Conservation (phyloP, 192 early-diverging fungal species). For the Coemansia sp. region DNA sequence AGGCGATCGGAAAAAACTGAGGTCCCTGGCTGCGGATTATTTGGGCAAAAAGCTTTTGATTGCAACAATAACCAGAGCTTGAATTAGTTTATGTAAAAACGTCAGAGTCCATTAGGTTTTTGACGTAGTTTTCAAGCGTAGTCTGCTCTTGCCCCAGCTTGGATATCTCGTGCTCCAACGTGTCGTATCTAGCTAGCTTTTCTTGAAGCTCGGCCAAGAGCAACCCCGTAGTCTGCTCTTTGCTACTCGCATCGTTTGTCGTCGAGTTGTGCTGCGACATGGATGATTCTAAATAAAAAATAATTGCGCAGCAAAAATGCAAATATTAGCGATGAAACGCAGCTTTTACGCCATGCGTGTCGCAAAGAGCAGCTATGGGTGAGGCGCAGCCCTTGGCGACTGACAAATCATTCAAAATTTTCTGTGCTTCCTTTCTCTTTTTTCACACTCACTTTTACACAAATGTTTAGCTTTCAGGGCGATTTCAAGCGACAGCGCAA, state of each 20-base stretch:
- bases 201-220: slow-evolving; percentile 24
- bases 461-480: slow-evolving; percentile 76
- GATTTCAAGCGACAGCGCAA: slow-evolving; percentile 70
- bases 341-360: not conserved
- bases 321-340: not conserved
- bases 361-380: not conserved
- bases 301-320: not conserved
- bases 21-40: slow-evolving; percentile 1
- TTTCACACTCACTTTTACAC: not conserved
- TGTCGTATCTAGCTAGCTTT: slow-evolving; percentile 28
- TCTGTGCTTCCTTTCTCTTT: not conserved
- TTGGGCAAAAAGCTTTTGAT: not conserved
- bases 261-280: not conserved
- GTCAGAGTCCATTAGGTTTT: slow-evolving; percentile 47
- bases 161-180: slow-evolving; percentile 24
- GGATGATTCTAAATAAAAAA: not conserved
- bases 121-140: slow-evolving; percentile 50
- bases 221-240: not conserved
- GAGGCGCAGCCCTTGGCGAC: not conserved
- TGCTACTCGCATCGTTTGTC: not conserved
- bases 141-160: slow-evolving; percentile 39
- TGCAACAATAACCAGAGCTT: no score
- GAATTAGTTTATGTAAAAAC: slow-evolving; percentile 29
- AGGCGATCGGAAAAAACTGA: not conserved
- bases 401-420: no score